Evolutionary conservation across 2,329 filamentous ascomycete genomes (phyloP).

Genomic region (Byssochlamys sp.): DNA sequence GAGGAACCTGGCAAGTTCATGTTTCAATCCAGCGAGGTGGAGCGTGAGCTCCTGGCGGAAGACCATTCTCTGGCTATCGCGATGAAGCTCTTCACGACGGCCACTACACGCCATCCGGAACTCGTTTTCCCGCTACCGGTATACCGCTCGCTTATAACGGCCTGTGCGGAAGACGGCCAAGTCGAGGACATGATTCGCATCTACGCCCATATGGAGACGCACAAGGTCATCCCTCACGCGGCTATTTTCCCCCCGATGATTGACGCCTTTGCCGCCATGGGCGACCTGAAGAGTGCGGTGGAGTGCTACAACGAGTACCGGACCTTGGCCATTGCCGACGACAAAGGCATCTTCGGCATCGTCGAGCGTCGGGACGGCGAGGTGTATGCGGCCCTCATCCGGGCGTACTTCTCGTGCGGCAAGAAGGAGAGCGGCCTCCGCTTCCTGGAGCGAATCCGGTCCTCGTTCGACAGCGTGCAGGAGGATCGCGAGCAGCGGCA

Average conservation of each 20-base stretch:
- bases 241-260: conserved; percentile 90
- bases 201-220: conserved; percentile 82
- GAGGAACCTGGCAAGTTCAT: conserved; percentile 77
- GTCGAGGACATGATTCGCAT: conserved; percentile 82
- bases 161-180: conserved; percentile 72
- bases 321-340: conserved; percentile 71
- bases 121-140: conserved; percentile 66
- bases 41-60: conserved; percentile 74
- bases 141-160: conserved; percentile 75
- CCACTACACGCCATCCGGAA: conserved; percentile 52
- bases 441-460: conserved; percentile 72
- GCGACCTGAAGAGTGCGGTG: conserved; percentile 77
- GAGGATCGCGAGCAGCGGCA: conserved; percentile 48
- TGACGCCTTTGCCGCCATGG: conserved; percentile 71
- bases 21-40: conserved; percentile 76
- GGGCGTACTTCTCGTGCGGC: conserved; percentile 74
- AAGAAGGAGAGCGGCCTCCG: conserved; percentile 71
- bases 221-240: conserved; percentile 62
- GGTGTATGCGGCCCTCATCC: conserved; percentile 85
- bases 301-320: conserved; percentile 96
- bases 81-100: conserved; percentile 73
- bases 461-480: conserved; percentile 40
- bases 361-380: conserved; percentile 67
- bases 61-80: conserved; percentile 81
- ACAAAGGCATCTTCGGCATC: conserved; percentile 60